Evolutionary conservation across 2,329 filamentous ascomycete species (phyloP).

Genomic region (Nigrospora oryzae): DNA sequence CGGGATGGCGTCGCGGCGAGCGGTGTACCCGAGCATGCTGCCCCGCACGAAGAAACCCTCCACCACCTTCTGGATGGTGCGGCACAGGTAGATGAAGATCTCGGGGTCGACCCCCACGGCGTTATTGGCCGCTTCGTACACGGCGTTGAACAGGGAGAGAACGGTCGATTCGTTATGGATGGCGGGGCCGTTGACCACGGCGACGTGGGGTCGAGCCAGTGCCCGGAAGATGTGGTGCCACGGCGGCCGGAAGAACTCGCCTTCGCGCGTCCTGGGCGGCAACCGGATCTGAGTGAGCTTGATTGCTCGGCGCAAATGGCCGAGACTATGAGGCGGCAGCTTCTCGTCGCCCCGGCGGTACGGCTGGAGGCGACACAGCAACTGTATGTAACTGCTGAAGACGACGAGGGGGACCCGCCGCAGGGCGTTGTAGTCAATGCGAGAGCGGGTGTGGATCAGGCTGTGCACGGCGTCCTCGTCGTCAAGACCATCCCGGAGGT

Average conservation of each 20-base stretch:
- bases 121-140: constrained; percentile 18
- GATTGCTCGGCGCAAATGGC: constrained; percentile 24
- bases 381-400: constrained; percentile 41
- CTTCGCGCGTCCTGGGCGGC: constrained; percentile 12
- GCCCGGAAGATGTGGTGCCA: constrained; percentile 33
- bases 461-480: constrained; percentile 7
- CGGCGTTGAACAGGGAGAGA: constrained; percentile 21
- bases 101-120: constrained; percentile 22
- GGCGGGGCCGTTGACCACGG: constrained; percentile 14
- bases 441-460: too few species aligned
- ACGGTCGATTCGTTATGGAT: constrained; percentile 17
- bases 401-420: constrained; percentile 22
- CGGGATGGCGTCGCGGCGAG: too few species aligned
- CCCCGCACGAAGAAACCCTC: constrained; percentile 8
- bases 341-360: constrained; percentile 9
- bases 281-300: constrained; percentile 20
- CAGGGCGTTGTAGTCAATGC: constrained; percentile 3
- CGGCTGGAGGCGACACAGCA: constrained; percentile 37
- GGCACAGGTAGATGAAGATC: constrained; percentile 26
- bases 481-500: constrained; percentile 37
- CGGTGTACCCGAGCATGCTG: not conserved
- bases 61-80: constrained; percentile 21
- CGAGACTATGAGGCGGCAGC: constrained; percentile 11
- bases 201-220: constrained; percentile 24
- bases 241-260: constrained; percentile 24